phyloP scores from a whole-genome alignment of 202 grass and related monocot genomes.

The Schoenoplectus triqueter region DNA sequence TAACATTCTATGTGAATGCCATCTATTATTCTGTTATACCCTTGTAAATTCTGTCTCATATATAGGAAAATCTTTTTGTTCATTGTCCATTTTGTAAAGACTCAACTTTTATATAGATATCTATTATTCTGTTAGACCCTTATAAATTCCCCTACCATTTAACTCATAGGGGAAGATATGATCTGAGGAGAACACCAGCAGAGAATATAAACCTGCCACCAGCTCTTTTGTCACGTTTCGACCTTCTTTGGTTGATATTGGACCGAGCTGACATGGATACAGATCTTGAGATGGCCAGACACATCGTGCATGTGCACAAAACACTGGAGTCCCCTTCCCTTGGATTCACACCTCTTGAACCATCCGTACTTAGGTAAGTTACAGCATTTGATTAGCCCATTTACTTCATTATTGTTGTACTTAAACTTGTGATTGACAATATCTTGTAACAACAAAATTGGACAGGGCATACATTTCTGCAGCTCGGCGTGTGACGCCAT shows the following conservation, averaged over 20 bases:
- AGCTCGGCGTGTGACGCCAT: conserved; percentile 81
- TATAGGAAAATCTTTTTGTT: neutral
- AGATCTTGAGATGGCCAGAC: conserved; percentile 99
- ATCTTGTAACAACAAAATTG: neutral
- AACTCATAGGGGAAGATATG: conserved; percentile 89
- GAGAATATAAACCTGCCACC: conserved; percentile 99
- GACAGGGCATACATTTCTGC: conserved; percentile 97
- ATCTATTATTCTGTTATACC: conserved; percentile 15
- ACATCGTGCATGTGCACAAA: conserved; percentile 96
- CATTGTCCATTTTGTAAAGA: neutral
- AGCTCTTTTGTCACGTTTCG: conserved; percentile 94
- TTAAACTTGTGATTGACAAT: conserved; percentile 10
- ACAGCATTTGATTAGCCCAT: conserved; percentile 13
- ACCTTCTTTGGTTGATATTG: conserved; percentile 96
- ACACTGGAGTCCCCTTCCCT: conserved; percentile 93
- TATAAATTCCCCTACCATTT: neutral
- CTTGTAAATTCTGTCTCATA: neutral
- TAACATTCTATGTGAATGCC: neutral
- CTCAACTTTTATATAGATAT: neutral
- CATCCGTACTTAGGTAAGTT: conserved; percentile 87
- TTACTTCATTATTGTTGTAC: conserved; percentile 21
- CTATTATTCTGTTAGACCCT: no score
- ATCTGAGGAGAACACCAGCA: conserved; percentile 96
- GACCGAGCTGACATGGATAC: conserved; percentile 98
- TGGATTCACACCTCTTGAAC: conserved; percentile 91